Evolutionary conservation across 2,329 filamentous ascomycete species (phyloP), one percentile per base, ranked within the genome.

Genomic region (Exophiala phaeomuriformis): DNA sequence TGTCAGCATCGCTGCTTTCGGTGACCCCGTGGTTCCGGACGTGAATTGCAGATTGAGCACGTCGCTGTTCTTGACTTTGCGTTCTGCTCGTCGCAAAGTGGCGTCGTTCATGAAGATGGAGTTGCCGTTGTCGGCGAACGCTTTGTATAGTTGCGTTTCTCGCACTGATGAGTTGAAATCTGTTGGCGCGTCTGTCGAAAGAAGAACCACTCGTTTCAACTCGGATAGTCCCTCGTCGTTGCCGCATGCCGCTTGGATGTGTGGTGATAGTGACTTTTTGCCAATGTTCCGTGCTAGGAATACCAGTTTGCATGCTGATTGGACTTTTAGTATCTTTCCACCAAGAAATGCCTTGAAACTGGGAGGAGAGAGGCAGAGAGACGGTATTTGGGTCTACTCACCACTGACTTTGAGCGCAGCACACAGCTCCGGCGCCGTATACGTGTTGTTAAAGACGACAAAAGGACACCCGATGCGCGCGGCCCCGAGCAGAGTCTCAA

Each of bases 1-100:
- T 3, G 41, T 57, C 49, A 56, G 54, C n/a, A 12, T 28, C 19
- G 91, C 90, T 0, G 91, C 91, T 72, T 97, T 97, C 9, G 90
- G 90, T 64, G 80, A 76, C 0, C 86, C 87, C 0, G 91, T 97
- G 0, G 91, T 97, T 19, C 91, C 91, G 52, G 37, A 91, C 0
- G 91, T 97, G 72, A 97, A 97, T 68, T 97, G 91, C 59, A 97
- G 95, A 67, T 96, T 96, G 60, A 93, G 83, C 2, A 85, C 82
- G 49, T 97, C 91, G 56, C 80, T 42, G 28, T 42, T 40, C 12
- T 43, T 28, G 4, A 61, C 44, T 12, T 29, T 8, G 12, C 36
- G 40, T 35, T 61, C 53, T 5, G 53, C 56, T 41, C 42, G 19
- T 31, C n/a, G 41, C 41, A 61, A 43, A 3, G 47, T 33, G 10